phyloP scores from a whole-genome alignment of 2,329 filamentous ascomycete species.

The Pezicula neosporulosa region DNA sequence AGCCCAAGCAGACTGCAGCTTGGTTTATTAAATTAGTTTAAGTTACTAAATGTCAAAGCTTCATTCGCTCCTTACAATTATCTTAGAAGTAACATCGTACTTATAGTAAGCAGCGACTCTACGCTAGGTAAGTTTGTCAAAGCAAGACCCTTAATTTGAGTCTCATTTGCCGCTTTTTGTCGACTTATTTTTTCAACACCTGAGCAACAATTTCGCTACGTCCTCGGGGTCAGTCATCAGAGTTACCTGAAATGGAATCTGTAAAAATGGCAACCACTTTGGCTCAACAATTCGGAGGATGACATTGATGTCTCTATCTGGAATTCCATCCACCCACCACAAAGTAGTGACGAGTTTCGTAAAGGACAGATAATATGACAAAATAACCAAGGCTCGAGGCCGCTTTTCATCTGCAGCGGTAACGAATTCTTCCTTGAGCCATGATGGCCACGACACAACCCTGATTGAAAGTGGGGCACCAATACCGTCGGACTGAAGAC shows the following conservation, averaged over 20 bases:
- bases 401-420: conserved; percentile 6
- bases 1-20: no score
- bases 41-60: no score
- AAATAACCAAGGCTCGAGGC: conserved; percentile 14
- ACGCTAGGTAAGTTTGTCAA: no score
- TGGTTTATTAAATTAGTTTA: no score
- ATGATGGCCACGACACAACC: conserved; percentile 21
- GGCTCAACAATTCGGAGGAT: conserved; percentile 8
- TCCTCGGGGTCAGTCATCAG: conserved; percentile 6
- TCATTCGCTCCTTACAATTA: no score
- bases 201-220: conserved; percentile 9
- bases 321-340: conserved; percentile 17
- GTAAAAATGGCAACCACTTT: conserved; percentile 9
- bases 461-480: conserved; percentile 15
- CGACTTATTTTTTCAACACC: background rate
- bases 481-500: conserved; percentile 20
- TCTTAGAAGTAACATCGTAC: no score
- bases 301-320: conserved; percentile 11
- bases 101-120: no score
- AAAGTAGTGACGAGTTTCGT: conserved; percentile 11
- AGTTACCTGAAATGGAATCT: conserved; percentile 9
- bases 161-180: no score
- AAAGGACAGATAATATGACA: conserved; percentile 17
- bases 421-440: conserved; percentile 10
- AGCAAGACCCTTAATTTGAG: no score